These are phyloP conservation scores for Adenanthera pavonina DNA, from an alignment of 306 rosid species.

Conservation along the genomic window DNA sequence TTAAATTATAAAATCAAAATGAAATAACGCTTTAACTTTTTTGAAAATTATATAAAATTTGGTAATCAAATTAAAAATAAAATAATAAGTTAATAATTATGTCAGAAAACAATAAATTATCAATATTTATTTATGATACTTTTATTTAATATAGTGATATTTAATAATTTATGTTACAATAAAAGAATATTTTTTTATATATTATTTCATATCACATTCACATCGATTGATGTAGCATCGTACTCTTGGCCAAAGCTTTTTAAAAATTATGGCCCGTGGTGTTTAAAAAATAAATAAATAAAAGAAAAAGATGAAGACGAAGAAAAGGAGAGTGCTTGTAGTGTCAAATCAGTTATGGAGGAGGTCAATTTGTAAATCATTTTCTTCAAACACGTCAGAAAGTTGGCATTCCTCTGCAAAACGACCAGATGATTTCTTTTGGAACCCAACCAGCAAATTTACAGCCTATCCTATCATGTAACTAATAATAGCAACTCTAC, in stretches of 20 bases:
- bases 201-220: too few species aligned
- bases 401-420: constrained; percentile 43
- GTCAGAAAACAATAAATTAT: too few species aligned
- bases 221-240: constrained; percentile 1
- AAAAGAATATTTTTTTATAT: too few species aligned
- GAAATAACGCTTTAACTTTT: too few species aligned
- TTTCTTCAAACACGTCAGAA: constrained; percentile 42
- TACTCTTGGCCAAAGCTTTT: not conserved
- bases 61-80: too few species aligned
- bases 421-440: not conserved
- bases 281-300: not conserved
- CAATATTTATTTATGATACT: too few species aligned
- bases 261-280: not conserved
- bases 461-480: constrained; percentile 15
- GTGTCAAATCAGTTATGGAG: constrained; percentile 54
- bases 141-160: too few species aligned
- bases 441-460: constrained; percentile 9
- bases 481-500: not conserved
- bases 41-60: too few species aligned
- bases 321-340: constrained; percentile 8
- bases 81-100: too few species aligned
- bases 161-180: too few species aligned
- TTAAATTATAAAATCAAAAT: too few species aligned
- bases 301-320: not conserved
- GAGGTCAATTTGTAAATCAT: constrained; percentile 50